Base-by-base conservation (phyloP, 345 rosid genomes). In the Mallotus nudiflorus region DNA sequence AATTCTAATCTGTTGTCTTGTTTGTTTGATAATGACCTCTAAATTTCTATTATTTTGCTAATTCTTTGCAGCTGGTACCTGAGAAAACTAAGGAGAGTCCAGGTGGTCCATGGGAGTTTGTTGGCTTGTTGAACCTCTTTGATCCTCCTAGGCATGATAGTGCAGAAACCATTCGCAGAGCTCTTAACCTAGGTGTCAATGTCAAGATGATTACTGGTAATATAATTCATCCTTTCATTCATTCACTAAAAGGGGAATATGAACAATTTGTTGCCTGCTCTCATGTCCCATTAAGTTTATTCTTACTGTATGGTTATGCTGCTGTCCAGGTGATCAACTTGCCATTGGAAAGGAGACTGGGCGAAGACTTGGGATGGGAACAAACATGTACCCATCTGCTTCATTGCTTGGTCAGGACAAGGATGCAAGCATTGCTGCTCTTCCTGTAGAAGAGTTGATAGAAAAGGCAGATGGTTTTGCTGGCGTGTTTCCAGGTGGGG, bases 131-230 rank as follows among this genome's bases (percentile, higher is more conserved):
- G 73, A 84, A 84, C 73, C 85, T 84, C 45, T 84, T 84, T 48
- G 87, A 84, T 80, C 87, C 87, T 82, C 87, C 87, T 48, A 84
- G 87, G 61, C 87, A 84, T 37, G 87, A 84, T 74, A 84, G 87
- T 82, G 87, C 87, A 0, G 87, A 84, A 61, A 84, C 87, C 68
- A 84, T 84, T 69, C 87, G 85, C 37, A 72, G 85, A 55, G 87
- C 87, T 50, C 78, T 84, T 29, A 40, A 75, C 27, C 78, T 75
- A 42, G 78, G 78, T 20, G 78, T 75, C 51, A 75, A 75, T 63
- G 78, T 75, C 42, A 75, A 75, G 69, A 75, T 75, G 78, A 75
- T 75, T 62, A 75, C 78, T 25, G 78, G 77, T 74, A 68, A 74
- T 35, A 44, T 24, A 40, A n/a, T 3, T 48, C 24, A 33, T 51